phyloP scores from a whole-genome alignment of 2,329 filamentous ascomycete species.

The Calonectria pauciramosa region DNA sequence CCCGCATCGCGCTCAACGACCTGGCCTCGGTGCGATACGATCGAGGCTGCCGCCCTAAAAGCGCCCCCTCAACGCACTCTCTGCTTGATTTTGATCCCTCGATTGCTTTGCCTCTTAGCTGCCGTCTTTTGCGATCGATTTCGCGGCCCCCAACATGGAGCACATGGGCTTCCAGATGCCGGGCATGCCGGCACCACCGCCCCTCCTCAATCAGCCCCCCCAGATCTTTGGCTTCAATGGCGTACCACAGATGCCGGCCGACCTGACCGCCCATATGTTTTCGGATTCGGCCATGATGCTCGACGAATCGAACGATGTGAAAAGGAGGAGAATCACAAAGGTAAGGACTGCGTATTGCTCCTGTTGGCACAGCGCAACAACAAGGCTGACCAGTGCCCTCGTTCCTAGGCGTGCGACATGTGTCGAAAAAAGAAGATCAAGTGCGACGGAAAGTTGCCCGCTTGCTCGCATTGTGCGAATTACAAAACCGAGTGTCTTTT shows the following conservation, averaged over 20 bases:
- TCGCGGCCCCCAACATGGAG: slow-evolving; percentile 50
- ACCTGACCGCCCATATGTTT: slow-evolving; percentile 72
- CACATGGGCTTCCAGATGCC: slow-evolving; percentile 72
- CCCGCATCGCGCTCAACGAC: slow-evolving; percentile 13
- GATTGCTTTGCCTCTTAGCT: slow-evolving; percentile 8
- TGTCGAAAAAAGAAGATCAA: slow-evolving; percentile 98
- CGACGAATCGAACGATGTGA: slow-evolving; percentile 83
- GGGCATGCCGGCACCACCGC: slow-evolving; percentile 68
- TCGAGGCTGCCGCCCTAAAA: neutral
- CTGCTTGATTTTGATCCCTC: neutral
- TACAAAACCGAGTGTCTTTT: slow-evolving; percentile 99
- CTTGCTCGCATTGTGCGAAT: slow-evolving; percentile 95
- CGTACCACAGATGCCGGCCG: slow-evolving; percentile 67
- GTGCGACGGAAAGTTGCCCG: slow-evolving; percentile 95
- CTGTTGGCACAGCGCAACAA: neutral
- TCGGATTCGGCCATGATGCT: slow-evolving; percentile 68
- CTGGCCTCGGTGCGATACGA: neutral
- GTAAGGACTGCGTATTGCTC: slow-evolving; percentile 63
- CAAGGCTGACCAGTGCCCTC: slow-evolving; percentile 31
- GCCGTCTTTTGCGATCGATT: neutral
- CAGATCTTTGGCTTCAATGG: slow-evolving; percentile 80
- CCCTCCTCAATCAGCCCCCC: slow-evolving; percentile 75
- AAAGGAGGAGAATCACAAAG: slow-evolving; percentile 88
- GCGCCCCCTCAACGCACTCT: neutral
- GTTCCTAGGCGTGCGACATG: slow-evolving; percentile 87